phyloP scores from a whole-genome alignment of 129 eudicot genomes.

The Flaveria brownii region DNA sequence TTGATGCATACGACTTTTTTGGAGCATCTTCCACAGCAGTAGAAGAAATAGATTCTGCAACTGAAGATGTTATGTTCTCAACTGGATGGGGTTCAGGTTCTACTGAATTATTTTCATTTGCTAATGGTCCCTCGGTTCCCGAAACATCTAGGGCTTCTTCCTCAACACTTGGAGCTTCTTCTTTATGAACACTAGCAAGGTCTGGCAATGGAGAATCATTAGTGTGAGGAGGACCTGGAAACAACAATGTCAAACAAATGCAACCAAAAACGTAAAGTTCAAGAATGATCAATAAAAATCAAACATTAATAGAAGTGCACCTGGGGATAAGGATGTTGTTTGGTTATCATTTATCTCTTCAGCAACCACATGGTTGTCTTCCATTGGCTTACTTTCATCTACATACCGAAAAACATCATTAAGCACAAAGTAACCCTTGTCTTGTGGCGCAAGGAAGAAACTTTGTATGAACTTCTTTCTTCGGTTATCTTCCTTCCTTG shows the following conservation, averaged over 20 bases:
- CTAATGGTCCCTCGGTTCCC: conserved; percentile 38
- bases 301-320: conserved; percentile 42
- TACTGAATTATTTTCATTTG: conserved; percentile 35
- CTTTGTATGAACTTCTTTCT: conserved; percentile 59
- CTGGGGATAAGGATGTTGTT: conserved; percentile 34
- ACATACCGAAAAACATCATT: conserved; percentile 68
- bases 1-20: conserved; percentile 84
- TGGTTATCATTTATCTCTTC: conserved; percentile 38
- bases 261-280: background rate
- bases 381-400: conserved; percentile 43
- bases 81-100: conserved; percentile 33
- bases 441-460: conserved; percentile 80
- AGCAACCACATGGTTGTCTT: conserved; percentile 31
- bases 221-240: conserved; percentile 46
- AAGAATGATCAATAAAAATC: background rate
- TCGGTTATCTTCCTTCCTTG: conserved; percentile 49
- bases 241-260: conserved; percentile 13
- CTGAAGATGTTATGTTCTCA: conserved; percentile 33
- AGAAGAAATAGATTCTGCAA: conserved; percentile 43
- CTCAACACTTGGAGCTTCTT: conserved; percentile 38
- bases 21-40: conserved; percentile 57
- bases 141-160: conserved; percentile 34
- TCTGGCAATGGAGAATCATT: conserved; percentile 41
- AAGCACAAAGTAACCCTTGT: conserved; percentile 66
- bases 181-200: conserved; percentile 35